These are phyloP conservation scores for Colletotrichum falcatum DNA, from an alignment of 2,329 filamentous ascomycete species.

Conservation along the genomic window DNA sequence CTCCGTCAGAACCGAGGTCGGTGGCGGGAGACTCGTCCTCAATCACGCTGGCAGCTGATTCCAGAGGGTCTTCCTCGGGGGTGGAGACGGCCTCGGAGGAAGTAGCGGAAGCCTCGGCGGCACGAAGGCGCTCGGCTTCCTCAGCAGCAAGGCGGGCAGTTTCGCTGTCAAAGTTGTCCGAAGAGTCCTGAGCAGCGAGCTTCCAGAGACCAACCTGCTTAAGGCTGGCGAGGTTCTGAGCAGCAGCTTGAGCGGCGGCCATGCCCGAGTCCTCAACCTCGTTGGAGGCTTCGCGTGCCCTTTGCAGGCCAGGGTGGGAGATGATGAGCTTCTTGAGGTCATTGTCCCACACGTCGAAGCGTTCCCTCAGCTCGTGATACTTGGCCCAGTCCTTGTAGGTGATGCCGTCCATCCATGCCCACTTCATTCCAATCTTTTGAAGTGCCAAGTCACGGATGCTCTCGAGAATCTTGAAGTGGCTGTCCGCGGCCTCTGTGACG, in stretches of 20 bases:
- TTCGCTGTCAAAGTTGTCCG: constrained; percentile 82
- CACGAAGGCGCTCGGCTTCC: constrained; percentile 51
- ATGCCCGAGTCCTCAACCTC: constrained; percentile 84
- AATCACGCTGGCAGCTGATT: constrained; percentile 37
- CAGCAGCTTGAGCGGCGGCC: constrained; percentile 80
- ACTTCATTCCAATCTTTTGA: constrained; percentile 92
- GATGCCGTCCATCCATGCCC: constrained; percentile 95
- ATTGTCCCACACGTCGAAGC: constrained; percentile 85
- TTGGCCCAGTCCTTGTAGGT: constrained; percentile 98
- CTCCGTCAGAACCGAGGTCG: constrained; percentile 14
- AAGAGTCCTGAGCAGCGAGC: constrained; percentile 77
- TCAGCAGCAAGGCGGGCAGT: constrained; percentile 69
- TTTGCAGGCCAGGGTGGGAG: constrained; percentile 76
- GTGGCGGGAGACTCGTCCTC: constrained; percentile 39
- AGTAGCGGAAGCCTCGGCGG: constrained; percentile 47
- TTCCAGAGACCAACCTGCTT: constrained; percentile 91
- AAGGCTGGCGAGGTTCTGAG: constrained; percentile 81
- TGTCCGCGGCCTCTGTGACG: constrained; percentile 79
- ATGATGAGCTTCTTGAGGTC: constrained; percentile 83
- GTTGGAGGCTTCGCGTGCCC: constrained; percentile 75
- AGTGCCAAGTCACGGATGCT: constrained; percentile 85
- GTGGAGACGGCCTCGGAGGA: constrained; percentile 36
- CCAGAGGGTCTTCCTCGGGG: constrained; percentile 41
- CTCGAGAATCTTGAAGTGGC: constrained; percentile 85
- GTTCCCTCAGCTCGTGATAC: constrained; percentile 87